Evolutionary conservation across 2,329 filamentous ascomycete genomes (phyloP), one percentile per base, ranked within the genome.

Genomic region (Ophiostoma triangulosporum): DNA sequence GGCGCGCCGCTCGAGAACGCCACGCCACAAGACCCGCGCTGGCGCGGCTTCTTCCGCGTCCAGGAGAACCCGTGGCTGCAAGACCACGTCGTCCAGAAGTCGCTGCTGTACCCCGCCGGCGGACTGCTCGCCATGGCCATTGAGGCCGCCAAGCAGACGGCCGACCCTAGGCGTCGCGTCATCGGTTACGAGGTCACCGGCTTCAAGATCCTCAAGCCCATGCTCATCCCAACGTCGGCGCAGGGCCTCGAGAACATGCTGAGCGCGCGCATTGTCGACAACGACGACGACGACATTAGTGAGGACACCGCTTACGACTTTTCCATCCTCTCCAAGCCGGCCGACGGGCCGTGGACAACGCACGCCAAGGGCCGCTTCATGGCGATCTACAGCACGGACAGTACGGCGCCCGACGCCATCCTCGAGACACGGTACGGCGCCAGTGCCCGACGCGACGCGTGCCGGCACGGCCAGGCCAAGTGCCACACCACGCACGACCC

Each of bases 201-300:
- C 1, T 60, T 62, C 15, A 50, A 51, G 32, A 61, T 61, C 17
- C 31, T 45, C 33, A 60, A 59, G 43, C 56, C 58, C 2, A 58
- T 63, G 52, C 54, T 61, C 9, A 59, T 62, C 24, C 58, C 60
- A 3, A 24, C 43, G 1, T 31, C 56, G 3, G 4, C 51, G 4
- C 48, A 56, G 2, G 75, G 76, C 0, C 63, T 80, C 0, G 75
- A 81, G 59, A 69, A 73, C 57, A 68, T 69, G 4, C 63, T 78
- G 50, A 73, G 71, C 45, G 65, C 75, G 56, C 73, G 67, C 50
- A 55, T 62, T 2, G 32, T 60, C 14, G 53, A 59, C 0, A 52
- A 57, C 48, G 15, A 49, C 38, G 12, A 54, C 2, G 33, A 49
- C 5, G 24, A 57, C 40, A 15, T 43, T 45, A 11, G 50, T 3